phyloP scores from a whole-genome alignment of 441 rosid genomes.

The Hypseocharis bilobata region DNA sequence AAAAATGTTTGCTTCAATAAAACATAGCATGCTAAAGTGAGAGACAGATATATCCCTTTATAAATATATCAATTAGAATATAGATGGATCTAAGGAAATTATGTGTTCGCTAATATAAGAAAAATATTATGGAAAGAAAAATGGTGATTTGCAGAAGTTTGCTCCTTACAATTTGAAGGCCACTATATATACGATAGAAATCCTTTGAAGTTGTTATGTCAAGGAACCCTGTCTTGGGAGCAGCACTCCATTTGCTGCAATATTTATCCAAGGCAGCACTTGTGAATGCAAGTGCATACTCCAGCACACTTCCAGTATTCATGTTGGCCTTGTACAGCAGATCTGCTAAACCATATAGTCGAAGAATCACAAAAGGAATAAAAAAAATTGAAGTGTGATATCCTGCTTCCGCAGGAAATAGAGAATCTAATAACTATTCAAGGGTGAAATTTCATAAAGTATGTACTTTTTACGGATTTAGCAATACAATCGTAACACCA shows the following conservation, averaged over 20 bases:
- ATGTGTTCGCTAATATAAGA: background rate
- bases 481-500: background rate
- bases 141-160: background rate
- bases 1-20: background rate
- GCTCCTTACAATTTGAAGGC: constrained; percentile 83
- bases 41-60: background rate
- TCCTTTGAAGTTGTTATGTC: constrained; percentile 94
- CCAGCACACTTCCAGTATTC: constrained; percentile 86
- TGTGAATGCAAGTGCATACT: constrained; percentile 95
- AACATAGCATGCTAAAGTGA: background rate
- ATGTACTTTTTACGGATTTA: background rate
- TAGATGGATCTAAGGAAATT: background rate
- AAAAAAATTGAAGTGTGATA: background rate
- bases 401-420: constrained; percentile 1
- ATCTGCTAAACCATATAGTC: constrained; percentile 42
- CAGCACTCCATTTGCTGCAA: constrained; percentile 88
- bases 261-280: constrained; percentile 91
- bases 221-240: constrained; percentile 90
- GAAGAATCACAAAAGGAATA: constrained; percentile 17
- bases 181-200: constrained; percentile 85
- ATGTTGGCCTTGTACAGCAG: constrained; percentile 88
- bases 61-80: background rate
- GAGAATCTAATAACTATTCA: background rate
- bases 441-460: no score
- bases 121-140: background rate